These are phyloP conservation scores for Globisporangium uncinulatum DNA, from an alignment of 352 stramenopile species.

Conservation along the genomic window DNA sequence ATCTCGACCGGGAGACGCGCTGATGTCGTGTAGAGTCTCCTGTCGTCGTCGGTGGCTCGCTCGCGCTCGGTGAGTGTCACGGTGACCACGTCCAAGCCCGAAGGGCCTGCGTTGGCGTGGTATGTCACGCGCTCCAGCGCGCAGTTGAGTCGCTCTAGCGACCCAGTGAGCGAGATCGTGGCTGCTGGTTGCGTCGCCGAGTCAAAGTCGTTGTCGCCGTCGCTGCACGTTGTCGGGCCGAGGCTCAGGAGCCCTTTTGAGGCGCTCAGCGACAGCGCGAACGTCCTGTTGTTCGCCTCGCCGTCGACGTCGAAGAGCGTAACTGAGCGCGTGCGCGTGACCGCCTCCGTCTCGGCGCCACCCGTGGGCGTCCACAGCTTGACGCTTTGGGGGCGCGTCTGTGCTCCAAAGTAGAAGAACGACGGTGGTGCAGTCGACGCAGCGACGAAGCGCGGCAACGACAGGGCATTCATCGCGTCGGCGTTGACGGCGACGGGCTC, in stretches of 20 bases:
- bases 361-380: not conserved
- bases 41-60: constrained; percentile 11
- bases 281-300: not conserved
- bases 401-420: constrained; percentile 23
- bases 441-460: constrained; percentile 9
- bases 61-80: constrained; percentile 30
- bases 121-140: constrained; percentile 43
- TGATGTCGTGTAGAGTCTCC: constrained; percentile 21
- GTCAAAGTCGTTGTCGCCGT: not conserved
- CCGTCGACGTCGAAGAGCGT: constrained; percentile 30
- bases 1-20: constrained; percentile 39
- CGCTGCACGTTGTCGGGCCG: constrained; percentile 8
- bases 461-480: constrained; percentile 23
- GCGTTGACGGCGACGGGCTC: constrained; percentile 27
- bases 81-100: constrained; percentile 31
- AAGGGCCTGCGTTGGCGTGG: constrained; percentile 20
- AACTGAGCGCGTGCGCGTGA: constrained; percentile 20
- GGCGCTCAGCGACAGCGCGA: constrained; percentile 27
- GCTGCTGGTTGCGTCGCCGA: not conserved
- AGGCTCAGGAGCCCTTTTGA: constrained; percentile 34
- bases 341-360: constrained; percentile 3
- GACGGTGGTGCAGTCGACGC: constrained; percentile 2
- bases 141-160: constrained; percentile 39
- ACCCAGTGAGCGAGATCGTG: constrained; percentile 20
- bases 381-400: not conserved